A percentile compares a stretch with the other conserved stretches of the same genome.
These are phyloP conservation scores for Agastache rugosa DNA, from an alignment of 257 asterid genomes.

Conservation along the genomic window DNA sequence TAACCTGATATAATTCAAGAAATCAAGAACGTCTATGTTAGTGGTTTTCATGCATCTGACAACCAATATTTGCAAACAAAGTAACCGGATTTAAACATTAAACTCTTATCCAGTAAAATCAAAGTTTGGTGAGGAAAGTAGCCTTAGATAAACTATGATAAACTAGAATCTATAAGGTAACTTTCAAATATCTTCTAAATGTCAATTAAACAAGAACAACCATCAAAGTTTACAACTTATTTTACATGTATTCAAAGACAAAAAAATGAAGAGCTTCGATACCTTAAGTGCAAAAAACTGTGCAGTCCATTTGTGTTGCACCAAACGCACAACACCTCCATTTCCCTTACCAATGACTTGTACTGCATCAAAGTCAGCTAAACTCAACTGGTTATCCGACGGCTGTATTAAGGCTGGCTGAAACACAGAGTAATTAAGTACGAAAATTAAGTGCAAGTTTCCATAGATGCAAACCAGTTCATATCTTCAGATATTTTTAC, in stretches of 20 bases:
- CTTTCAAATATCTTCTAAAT: neutral
- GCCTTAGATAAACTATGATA: neutral
- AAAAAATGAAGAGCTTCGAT: constrained; percentile 10
- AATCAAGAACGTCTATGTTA: constrained; percentile 9
- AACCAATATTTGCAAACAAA: neutral
- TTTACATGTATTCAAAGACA: neutral
- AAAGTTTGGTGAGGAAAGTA: neutral
- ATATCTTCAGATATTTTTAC: neutral
- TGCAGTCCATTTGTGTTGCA: constrained; percentile 95
- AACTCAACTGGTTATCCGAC: constrained; percentile 87
- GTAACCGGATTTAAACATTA: neutral
- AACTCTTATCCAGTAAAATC: neutral
- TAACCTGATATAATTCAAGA: constrained; percentile 61
- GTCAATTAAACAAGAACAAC: neutral
- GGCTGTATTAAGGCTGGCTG: constrained; percentile 91
- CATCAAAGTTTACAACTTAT: constrained; percentile 7
- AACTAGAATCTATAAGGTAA: constrained; percentile 8
- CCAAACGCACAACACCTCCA: constrained; percentile 93
- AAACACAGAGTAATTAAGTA: constrained; percentile 30
- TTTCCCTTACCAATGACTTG: constrained; percentile 96
- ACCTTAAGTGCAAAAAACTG: constrained; percentile 99
- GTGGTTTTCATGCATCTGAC: neutral
- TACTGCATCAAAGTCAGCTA: constrained; percentile 93
- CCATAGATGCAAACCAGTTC: neutral
- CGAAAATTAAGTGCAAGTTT: neutral